phyloP scores from a whole-genome alignment of 345 rosid species.

The Mallotus nudiflorus region DNA sequence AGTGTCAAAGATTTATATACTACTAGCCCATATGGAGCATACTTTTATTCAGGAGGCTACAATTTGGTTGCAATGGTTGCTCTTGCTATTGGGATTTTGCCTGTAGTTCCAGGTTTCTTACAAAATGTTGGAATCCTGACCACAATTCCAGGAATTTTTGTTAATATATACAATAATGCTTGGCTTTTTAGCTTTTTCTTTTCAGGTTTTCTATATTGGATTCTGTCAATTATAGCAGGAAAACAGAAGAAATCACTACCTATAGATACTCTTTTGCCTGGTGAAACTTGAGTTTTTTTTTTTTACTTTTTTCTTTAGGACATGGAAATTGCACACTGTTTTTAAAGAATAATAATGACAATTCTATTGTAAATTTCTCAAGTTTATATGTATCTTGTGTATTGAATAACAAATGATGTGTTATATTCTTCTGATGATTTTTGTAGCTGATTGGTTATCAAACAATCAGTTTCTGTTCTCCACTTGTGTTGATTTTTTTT shows the following conservation, averaged over 20 bases:
- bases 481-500: no score
- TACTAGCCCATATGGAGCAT: slow-evolving; percentile 55
- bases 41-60: slow-evolving; percentile 65
- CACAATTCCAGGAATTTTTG: slow-evolving; percentile 37
- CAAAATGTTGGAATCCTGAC: slow-evolving; percentile 62
- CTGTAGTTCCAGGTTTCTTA: slow-evolving; percentile 80
- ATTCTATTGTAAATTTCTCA: not conserved
- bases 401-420: no score
- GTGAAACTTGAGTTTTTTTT: slow-evolving; percentile 16
- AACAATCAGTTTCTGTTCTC: no score
- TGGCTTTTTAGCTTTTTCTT: slow-evolving; percentile 84
- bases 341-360: not conserved
- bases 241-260: slow-evolving; percentile 33
- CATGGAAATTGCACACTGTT: not conserved
- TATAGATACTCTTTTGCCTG: slow-evolving; percentile 48
- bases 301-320: not conserved
- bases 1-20: slow-evolving; percentile 60
- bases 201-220: slow-evolving; percentile 63
- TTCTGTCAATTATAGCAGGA: slow-evolving; percentile 38
- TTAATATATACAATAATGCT: slow-evolving; percentile 73
- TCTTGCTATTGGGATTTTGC: slow-evolving; percentile 64
- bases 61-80: slow-evolving; percentile 62
- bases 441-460: no score
- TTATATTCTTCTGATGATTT: no score
- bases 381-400: not conserved